These are phyloP conservation scores for Zymoseptoria passerinii DNA, from an alignment of 2,329 filamentous ascomycete genomes.

Conservation along the genomic window DNA sequence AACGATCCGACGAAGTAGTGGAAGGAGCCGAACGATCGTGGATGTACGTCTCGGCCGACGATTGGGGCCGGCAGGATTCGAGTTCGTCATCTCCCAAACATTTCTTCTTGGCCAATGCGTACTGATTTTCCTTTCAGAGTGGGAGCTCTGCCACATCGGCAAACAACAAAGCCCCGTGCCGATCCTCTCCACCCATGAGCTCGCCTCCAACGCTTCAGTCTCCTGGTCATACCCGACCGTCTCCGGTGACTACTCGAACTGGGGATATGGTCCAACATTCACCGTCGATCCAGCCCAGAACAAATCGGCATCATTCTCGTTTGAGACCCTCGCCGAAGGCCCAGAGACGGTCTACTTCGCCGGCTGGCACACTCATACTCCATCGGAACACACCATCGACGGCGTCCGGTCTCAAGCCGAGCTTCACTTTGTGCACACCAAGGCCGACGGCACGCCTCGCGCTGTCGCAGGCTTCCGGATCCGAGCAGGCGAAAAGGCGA, in stretches of 20 bases:
- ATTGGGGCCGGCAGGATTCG: constrained; percentile 18
- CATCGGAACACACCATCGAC: constrained; percentile 42
- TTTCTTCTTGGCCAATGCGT: constrained; percentile 13
- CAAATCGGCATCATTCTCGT: constrained; percentile 39
- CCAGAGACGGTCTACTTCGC: constrained; percentile 39
- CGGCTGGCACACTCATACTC: constrained; percentile 46
- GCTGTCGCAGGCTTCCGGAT: constrained; percentile 43
- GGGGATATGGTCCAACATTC: constrained; percentile 43
- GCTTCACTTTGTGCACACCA: constrained; percentile 43
- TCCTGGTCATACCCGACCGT: constrained; percentile 34
- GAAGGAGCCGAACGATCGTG: constrained; percentile 2
- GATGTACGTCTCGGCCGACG: constrained; percentile 14
- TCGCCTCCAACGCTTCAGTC: constrained; percentile 34
- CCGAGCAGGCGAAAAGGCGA: constrained; percentile 35
- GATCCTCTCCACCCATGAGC: constrained; percentile 34
- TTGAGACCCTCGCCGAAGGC: constrained; percentile 11
- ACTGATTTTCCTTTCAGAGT: constrained; percentile 25
- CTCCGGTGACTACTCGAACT: constrained; percentile 40
- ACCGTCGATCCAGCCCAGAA: constrained; percentile 31
- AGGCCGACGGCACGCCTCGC: constrained; percentile 34
- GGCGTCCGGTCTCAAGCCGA: constrained; percentile 39
- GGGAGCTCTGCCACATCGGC: constrained; percentile 42
- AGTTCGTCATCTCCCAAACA: constrained; percentile 2
- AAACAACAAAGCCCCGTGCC: constrained; percentile 45
- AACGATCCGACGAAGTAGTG: background rate